phyloP scores from a whole-genome alignment of 1,284 basidiomycete genomes.

The Ganoderma leucocontextum region DNA sequence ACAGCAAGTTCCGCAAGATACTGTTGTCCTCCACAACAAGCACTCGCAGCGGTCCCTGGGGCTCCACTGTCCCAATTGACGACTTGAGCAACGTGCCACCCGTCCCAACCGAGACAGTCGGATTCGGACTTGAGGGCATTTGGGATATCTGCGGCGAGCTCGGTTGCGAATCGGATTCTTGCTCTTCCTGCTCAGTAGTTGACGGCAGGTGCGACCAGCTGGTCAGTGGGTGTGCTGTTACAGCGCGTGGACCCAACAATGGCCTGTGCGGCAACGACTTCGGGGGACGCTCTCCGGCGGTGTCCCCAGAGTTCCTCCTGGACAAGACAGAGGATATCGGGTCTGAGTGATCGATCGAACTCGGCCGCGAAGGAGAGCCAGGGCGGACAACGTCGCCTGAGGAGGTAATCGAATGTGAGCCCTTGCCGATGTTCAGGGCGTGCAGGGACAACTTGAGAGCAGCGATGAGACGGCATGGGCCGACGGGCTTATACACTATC shows the following conservation, averaged over 20 bases:
- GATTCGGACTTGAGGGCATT: slow-evolving; percentile 50
- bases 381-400: slow-evolving; percentile 16
- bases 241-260: slow-evolving; percentile 54
- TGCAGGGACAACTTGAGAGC: slow-evolving; percentile 79
- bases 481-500: slow-evolving; percentile 89
- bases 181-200: slow-evolving; percentile 45
- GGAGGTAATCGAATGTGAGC: slow-evolving; percentile 19
- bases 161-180: slow-evolving; percentile 32
- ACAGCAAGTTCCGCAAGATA: slow-evolving; percentile 79
- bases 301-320: slow-evolving; percentile 65
- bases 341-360: slow-evolving; percentile 33
- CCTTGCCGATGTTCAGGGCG: slow-evolving; percentile 59
- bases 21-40: slow-evolving; percentile 88
- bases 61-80: slow-evolving; percentile 58
- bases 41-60: slow-evolving; percentile 59
- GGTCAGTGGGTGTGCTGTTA: slow-evolving; percentile 55
- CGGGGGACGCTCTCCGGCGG: slow-evolving; percentile 17
- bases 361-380: slow-evolving; percentile 20
- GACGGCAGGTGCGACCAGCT: slow-evolving; percentile 48
- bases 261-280: slow-evolving; percentile 45
- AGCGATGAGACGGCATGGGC: slow-evolving; percentile 78
- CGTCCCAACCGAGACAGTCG: slow-evolving; percentile 63
- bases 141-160: slow-evolving; percentile 33
- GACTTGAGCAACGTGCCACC: slow-evolving; percentile 70
- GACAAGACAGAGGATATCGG: slow-evolving; percentile 29